Conservation (phyloP, 495 filamentous ascomycete genomes). For the Poronia punctata region DNA sequence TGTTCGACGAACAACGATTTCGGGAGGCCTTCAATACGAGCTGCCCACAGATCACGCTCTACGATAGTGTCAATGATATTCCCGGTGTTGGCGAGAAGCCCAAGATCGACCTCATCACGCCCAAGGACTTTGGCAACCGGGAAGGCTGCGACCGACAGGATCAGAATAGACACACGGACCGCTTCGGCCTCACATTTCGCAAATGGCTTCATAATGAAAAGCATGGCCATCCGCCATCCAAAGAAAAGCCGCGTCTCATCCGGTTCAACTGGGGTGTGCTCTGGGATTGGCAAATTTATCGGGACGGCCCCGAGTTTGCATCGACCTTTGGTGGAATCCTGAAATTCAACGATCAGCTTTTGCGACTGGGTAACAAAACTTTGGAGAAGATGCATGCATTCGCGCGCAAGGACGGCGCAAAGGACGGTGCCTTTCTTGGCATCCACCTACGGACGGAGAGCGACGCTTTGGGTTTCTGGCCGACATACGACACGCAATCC, state of each 20-base stretch:
- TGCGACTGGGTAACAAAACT: slow-evolving; percentile 26
- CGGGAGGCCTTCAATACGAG: slow-evolving; percentile 25
- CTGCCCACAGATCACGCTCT: slow-evolving; percentile 42
- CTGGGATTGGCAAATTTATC: slow-evolving; percentile 39
- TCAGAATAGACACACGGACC: slow-evolving; percentile 40
- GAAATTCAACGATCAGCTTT: slow-evolving; percentile 30
- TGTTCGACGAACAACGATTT: slow-evolving; percentile 45
- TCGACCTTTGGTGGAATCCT: slow-evolving; percentile 35
- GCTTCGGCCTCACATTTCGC: slow-evolving; percentile 33
- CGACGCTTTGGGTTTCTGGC: slow-evolving; percentile 38
- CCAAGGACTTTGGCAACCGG: slow-evolving; percentile 35
- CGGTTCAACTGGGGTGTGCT: slow-evolving; percentile 43
- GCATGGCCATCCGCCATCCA: slow-evolving; percentile 20
- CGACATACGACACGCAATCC: slow-evolving; percentile 33
- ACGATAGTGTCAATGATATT: slow-evolving; percentile 28
- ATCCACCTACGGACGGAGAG: slow-evolving; percentile 39
- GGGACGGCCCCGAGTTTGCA: slow-evolving; percentile 39
- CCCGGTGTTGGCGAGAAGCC: slow-evolving; percentile 20
- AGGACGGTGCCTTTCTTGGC: slow-evolving; percentile 25
- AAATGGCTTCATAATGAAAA: slow-evolving; percentile 25
- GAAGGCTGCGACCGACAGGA: slow-evolving; percentile 41
- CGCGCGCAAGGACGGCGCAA: slow-evolving; percentile 16
- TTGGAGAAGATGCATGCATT: slow-evolving; percentile 28
- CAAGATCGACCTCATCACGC: slow-evolving; percentile 35
- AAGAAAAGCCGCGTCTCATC: slow-evolving; percentile 28